Evolutionary conservation across 2,329 filamentous ascomycete genomes (phyloP).

Genomic region (Lasiodiplodia sp.): DNA sequence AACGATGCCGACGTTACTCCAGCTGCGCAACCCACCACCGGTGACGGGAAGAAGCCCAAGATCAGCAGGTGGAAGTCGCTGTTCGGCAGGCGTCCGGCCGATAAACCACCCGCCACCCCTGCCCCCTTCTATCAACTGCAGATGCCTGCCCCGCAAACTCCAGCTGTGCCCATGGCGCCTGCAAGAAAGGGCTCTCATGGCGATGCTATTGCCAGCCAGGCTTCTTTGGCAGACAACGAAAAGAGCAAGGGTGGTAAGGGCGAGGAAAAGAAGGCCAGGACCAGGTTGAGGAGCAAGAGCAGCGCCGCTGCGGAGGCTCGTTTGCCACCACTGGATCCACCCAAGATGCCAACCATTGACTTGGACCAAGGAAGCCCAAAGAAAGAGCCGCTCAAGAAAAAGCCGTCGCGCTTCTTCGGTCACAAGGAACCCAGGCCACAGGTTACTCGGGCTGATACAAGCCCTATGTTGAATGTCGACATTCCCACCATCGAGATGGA

Average conservation of each 20-base stretch:
- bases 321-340: slow-evolving; percentile 33
- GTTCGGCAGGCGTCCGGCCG: slow-evolving; percentile 42
- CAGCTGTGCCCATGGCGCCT: neutral
- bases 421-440: slow-evolving; percentile 28
- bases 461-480: slow-evolving; percentile 69
- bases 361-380: slow-evolving; percentile 35
- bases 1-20: neutral
- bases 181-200: slow-evolving; percentile 24
- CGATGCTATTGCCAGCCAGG: neutral
- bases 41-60: slow-evolving; percentile 41
- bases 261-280: slow-evolving; percentile 26
- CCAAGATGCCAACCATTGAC: slow-evolving; percentile 33
- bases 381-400: slow-evolving; percentile 15
- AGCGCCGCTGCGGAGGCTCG: slow-evolving; percentile 34
- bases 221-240: slow-evolving; percentile 37
- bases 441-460: slow-evolving; percentile 31
- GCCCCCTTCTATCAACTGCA: slow-evolving; percentile 46
- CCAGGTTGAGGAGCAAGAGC: slow-evolving; percentile 29
- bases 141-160: slow-evolving; percentile 33
- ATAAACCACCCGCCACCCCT: slow-evolving; percentile 39
- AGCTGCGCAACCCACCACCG: slow-evolving; percentile 26
- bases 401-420: slow-evolving; percentile 24
- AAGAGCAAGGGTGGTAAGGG: slow-evolving; percentile 29
- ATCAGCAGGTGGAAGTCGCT: slow-evolving; percentile 49
- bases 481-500: slow-evolving; percentile 85